Base-by-base conservation (phyloP, 768 basidiomycete species). In the Cystobasidium onofrii region DNA sequence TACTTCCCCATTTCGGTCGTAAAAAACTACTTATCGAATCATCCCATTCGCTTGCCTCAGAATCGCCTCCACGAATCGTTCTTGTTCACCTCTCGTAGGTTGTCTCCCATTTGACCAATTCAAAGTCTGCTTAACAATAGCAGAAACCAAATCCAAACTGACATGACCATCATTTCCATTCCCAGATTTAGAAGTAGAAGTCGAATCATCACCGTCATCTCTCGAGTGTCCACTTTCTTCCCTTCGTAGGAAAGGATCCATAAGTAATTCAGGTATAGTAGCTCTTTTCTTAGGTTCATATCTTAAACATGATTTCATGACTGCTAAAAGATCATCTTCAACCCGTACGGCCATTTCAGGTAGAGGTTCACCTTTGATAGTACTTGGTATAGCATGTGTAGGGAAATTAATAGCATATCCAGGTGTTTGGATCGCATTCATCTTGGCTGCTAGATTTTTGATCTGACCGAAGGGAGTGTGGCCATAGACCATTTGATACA, bases 401-500 rank as follows among this genome's bases (percentile, higher is more conserved):
- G 91, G 90, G 80, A 89, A 98, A n/a, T 88, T 86, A 78, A 99
- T 96, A 27, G 84, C 81, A 77, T 92, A 85, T 0, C 83, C 82
- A 13, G 86, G 82, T 81, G 94, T 89, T 12, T 92, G 91, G 77
- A 99, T 99, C 9, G 90, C 90, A 76, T 88, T 89, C 90, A 97
- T 93, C 83, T 96, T 97, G 78, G 90, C 88, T 62, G 86, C 87
- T 43, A 93, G 85, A 3, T 79, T 78, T 39, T 87, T 86, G 23
- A 95, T 85, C 76, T 90, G 88, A 44, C 90, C 87, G 84, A 98
- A 99, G 1, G 95, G 95, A 0, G 92, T 90, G 23, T 87, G 87
- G 20, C 95, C 92, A 78, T 98, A 98, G 13, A 97, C 86, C 92
- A 99, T 97, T 80, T 99, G 95, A 82, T 99, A 97, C 36, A 98